These are phyloP conservation scores for Mucor plumbeus DNA, from an alignment of 371 early-diverging fungal genomes.

Conservation along the genomic window DNA sequence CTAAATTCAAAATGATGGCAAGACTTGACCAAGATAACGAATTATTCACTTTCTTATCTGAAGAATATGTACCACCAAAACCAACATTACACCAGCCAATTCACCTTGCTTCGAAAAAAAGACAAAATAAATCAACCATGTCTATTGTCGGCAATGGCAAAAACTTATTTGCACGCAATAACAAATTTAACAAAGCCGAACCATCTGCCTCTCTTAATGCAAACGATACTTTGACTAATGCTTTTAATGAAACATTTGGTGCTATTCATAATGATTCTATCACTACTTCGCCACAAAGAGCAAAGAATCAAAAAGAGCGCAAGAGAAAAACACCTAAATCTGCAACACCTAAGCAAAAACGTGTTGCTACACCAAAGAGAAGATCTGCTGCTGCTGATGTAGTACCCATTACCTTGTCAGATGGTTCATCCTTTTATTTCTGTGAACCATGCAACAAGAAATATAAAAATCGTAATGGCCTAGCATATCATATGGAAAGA, in stretches of 20 bases:
- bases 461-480: conserved; percentile 50
- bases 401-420: conserved; percentile 28
- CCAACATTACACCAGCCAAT: neutral
- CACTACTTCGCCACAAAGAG: conserved; percentile 7
- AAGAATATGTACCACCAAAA: conserved; percentile 16
- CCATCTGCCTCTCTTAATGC: neutral
- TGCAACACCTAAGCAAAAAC: neutral
- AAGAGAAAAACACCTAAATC: conserved; percentile 14
- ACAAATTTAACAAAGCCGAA: conserved; percentile 2
- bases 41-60: conserved; percentile 20
- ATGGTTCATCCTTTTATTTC: conserved; percentile 41
- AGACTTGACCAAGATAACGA: conserved; percentile 25
- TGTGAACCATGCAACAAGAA: conserved; percentile 55
- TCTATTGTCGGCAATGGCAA: conserved; percentile 28
- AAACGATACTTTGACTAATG: neutral
- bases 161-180: conserved; percentile 15
- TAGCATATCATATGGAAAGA: conserved; percentile 50
- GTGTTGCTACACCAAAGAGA: conserved; percentile 17
- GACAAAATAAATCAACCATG: conserved; percentile 17
- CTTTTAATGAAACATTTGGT: neutral
- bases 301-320: neutral
- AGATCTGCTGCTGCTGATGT: conserved; percentile 24
- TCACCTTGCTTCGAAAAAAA: neutral
- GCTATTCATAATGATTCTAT: neutral
- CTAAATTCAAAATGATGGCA: conserved; percentile 37